Percentiles rank a stretch among this genome's conserved stretches.
Evolutionary conservation across 306 rosid species (phyloP).

Genomic region (Sphenostylis stenocarpa): DNA sequence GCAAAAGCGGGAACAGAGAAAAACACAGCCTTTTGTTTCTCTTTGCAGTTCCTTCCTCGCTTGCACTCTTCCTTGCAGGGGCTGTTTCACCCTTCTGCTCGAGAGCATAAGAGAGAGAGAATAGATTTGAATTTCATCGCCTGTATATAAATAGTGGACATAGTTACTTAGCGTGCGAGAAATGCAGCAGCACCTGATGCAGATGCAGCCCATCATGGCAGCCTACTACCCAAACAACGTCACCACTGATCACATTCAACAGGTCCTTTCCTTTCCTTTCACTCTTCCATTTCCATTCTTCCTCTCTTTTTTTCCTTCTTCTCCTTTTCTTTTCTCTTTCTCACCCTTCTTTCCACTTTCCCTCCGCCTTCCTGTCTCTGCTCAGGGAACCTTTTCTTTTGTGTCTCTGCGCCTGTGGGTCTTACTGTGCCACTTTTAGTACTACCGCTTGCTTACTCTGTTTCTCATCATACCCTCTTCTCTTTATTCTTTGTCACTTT

Average conservation of each 20-base stretch:
- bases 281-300: conserved; percentile 2
- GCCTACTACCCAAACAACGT: conserved; percentile 93
- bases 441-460: neutral
- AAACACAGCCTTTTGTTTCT: conserved; percentile 36
- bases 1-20: conserved; percentile 30
- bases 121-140: neutral
- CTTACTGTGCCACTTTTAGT: conserved; percentile 27
- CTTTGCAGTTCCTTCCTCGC: conserved; percentile 26
- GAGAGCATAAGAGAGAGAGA: neutral
- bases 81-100: neutral
- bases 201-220: conserved; percentile 99
- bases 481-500: conserved; percentile 10
- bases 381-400: neutral
- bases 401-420: conserved; percentile 27
- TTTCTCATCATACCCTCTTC: neutral
- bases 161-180: conserved; percentile 27
- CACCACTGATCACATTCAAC: conserved; percentile 99
- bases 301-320: neutral
- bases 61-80: conserved; percentile 24
- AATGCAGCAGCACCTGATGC: conserved; percentile 99
- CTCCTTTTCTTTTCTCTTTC: neutral
- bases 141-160: neutral
- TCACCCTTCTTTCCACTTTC: neutral
- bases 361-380: neutral
- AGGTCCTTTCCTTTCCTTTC: conserved; percentile 52